Percentiles rank a stretch among this genome's conserved stretches.
These are phyloP conservation scores for Acorus calamus DNA, from an alignment of 106 monocot genomes.

Conservation along the genomic window DNA sequence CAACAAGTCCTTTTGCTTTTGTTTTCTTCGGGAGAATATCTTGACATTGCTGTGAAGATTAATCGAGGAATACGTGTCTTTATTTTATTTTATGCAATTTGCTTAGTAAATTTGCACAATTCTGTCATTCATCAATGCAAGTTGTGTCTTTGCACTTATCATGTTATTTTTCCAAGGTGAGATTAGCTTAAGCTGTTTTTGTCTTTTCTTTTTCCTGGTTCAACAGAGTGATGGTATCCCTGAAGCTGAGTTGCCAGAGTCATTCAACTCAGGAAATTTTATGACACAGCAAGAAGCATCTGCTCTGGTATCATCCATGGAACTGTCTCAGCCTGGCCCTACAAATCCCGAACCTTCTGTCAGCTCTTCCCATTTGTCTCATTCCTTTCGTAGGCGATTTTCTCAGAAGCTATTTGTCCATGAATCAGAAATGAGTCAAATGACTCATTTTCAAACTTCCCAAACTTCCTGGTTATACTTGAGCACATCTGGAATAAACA, in stretches of 20 bases:
- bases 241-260: conserved; percentile 44
- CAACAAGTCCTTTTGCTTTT: no score
- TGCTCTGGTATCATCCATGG: conserved; percentile 6
- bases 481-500: neutral
- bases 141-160: no score
- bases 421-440: conserved; percentile 21
- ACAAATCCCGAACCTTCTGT: conserved; percentile 3
- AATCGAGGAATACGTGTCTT: no score
- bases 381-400: conserved; percentile 34
- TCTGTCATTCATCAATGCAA: no score
- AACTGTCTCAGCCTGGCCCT: conserved; percentile 6
- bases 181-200: neutral
- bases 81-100: no score
- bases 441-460: conserved; percentile 16
- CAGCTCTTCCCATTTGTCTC: conserved; percentile 38
- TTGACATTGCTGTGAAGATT: no score
- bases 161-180: no score
- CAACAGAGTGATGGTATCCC: conserved; percentile 46
- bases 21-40: no score
- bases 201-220: neutral
- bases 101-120: no score
- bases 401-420: conserved; percentile 23
- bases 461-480: neutral
- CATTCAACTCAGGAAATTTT: conserved; percentile 26
- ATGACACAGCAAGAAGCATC: neutral